Evolutionary conservation across 805 yeast species (phyloP), one percentile per base, ranked within the genome.

Genomic region (Zygosaccharomyces siamensis): DNA sequence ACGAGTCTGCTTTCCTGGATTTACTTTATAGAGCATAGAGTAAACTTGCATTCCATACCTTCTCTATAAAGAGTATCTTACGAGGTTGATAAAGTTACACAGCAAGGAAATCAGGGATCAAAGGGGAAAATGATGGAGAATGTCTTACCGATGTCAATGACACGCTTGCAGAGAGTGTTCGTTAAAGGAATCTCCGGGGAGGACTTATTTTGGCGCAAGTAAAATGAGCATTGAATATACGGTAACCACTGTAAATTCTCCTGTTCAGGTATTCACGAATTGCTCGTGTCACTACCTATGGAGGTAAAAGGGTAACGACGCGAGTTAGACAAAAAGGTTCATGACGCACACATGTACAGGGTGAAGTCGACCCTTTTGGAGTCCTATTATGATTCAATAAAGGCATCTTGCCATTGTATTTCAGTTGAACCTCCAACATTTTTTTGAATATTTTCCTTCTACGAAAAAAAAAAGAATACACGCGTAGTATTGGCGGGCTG

Each of bases 271-370:
- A 41, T 28, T 18, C 37, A 16, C 37, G 37, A 33, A 33, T 14
- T 33, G 21, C 37, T 31, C 44, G 44, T 33, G 35, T 31, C 26
- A 18, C 28, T 41, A 41, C 44, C 20, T 8, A 4, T 31, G 14
- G 12, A 28, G 36, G 43, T 28, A 30, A 41, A 39, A 41, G 4
- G 14, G 44, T 14, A 18, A 41, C 44, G 44, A 41, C 44, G 44
- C 44, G 44, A 41, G 30, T 33, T 3, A 18, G n/a, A n/a, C 20
- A 18, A 16, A 11, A 10, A 10, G 28, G 30, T 41, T 16, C 44
- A 30, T 23, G 24, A 30, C 14, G 44, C 36, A 30, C 16, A 10
- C 4, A 16, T 33, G 35, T 30, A 28, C 11, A 24, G 23, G 11
- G 37, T 10, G n/a, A 18, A 7, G 36, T 33, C 18, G 18, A 33